Conservation (phyloP, 2,329 filamentous ascomycete genomes). For the Capronia americana region DNA sequence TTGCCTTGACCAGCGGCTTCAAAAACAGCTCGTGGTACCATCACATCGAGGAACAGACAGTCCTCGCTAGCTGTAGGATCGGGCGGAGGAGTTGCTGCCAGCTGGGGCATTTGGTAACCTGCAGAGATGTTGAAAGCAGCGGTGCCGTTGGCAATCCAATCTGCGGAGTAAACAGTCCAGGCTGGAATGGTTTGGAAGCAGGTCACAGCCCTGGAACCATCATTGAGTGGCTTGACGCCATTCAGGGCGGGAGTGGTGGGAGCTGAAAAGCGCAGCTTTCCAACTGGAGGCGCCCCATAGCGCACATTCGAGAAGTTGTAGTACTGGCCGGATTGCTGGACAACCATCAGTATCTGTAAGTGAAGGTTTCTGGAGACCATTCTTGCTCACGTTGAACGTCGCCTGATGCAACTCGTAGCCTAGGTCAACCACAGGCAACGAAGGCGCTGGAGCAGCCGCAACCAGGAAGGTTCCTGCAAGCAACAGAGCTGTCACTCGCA, state of each 20-base stretch:
- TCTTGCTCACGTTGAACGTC: slow-evolving; percentile 30
- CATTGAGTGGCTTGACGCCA: slow-evolving; percentile 12
- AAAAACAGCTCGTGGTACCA: slow-evolving; percentile 45
- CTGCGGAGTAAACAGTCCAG: slow-evolving; percentile 13
- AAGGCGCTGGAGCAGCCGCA: slow-evolving; percentile 5
- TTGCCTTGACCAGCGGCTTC: slow-evolving; percentile 36
- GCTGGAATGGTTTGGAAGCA: slow-evolving; percentile 20
- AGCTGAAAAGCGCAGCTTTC: slow-evolving; percentile 57
- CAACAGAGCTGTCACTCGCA: slow-evolving; percentile 7
- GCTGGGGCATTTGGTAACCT: slow-evolving; percentile 17
- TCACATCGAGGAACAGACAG: slow-evolving; percentile 48
- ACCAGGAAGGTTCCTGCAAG: slow-evolving; percentile 3
- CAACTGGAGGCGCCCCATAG: slow-evolving; percentile 61
- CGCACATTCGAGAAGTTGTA: slow-evolving; percentile 65
- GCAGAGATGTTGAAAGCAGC: slow-evolving; percentile 24
- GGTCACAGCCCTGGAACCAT: slow-evolving; percentile 17
- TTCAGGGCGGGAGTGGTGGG: slow-evolving; percentile 48
- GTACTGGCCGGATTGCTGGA: slow-evolving; percentile 46
- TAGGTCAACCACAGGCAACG: slow-evolving; percentile 54
- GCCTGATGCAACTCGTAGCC: slow-evolving; percentile 61
- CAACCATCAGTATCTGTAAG: neutral
- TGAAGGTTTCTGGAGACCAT: slow-evolving; percentile 20
- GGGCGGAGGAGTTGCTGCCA: slow-evolving; percentile 35
- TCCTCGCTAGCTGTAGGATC: slow-evolving; percentile 45
- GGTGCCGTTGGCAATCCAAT: slow-evolving; percentile 21